Base-by-base conservation (phyloP, 257 asterid genomes). In the Nicotiana undulata region DNA sequence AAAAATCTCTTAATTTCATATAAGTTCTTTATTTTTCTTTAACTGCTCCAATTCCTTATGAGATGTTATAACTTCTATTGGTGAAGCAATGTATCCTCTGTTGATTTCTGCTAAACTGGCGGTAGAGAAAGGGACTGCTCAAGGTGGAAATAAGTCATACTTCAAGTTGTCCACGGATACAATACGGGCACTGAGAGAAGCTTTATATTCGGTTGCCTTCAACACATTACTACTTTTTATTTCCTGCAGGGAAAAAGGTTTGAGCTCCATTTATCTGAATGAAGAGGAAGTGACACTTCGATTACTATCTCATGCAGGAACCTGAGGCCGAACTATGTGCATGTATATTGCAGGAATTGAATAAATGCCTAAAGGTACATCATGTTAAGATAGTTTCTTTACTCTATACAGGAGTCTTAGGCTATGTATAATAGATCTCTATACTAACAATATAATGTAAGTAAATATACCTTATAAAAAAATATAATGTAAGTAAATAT, bases 51-150 rank as follows among this genome's bases (percentile, higher is more conserved):
- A 34, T 63, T 56, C 32, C 52, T 85, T 20, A 15, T 76, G 55
- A 77, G 65, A 60, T 84, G 15, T 44, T 85, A 76, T 80, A 91
- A 80, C 94, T 90, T 88, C 7, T 86, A 80, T 75, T 80, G 49
- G 74, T 85, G 64, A 79, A 95, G 99, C 97, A 65, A 95, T 95
- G 99, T 94, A 97, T 56, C 93, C 90, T 88, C 85, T 95, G 72
- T 81, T 95, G 85, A 88, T 85, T 49, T 93, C 99, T 75, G 98
- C 99, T 51, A 93, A 91, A 77, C 85, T 90, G 86, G 97, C 97
- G 58, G 90, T 88, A 34, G 97, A 90, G 85, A 93, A 92, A 85
- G 99, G 98, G 82, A 83, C 82, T 83, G 94, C 97, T 80, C 95
- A 88, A 85, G 95, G 93, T 70, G 97, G 97, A 72, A 83, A 88